Evolutionary conservation across 2,329 filamentous ascomycete species (phyloP), one percentile per base, ranked within the genome.

Genomic region (Trichoderma arundinaceum): DNA sequence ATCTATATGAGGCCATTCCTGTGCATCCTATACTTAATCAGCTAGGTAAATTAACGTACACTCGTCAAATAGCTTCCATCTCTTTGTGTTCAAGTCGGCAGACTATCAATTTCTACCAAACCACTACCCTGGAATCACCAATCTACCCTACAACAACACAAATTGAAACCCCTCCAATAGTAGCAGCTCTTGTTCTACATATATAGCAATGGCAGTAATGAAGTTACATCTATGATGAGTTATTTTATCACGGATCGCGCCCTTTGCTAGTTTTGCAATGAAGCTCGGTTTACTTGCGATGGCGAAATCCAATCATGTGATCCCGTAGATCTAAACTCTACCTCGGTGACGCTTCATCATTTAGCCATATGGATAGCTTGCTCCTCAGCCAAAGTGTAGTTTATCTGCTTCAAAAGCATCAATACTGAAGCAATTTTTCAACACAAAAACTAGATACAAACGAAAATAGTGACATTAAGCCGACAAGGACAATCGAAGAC

Each of bases 241-340:
- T 32, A 35, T 38, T 19, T 38, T 8, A 19, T 53, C 9, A 38
- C 2, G 35, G 22, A 28, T 28, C 22, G n/a, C 38, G 35, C 38
- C 35, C 12, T 41, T 41, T 52, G 9, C 13, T n/a, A 8, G 7
- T 4, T 52, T 39, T 13, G 7, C 19, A 10, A 19, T 28, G 28
- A 22, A 13, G 12, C 4, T 44, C 17, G 17, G 8, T 22, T 10
- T 17, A n/a, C 43, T 28, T 12, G 32, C 49, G 39, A 63, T 63
- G 39, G 60, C 60, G 60, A 53, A 39, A 57, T 57, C 6, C 0
- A 64, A 64, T 64, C 61, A 64, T 64, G 61, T 64, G 61, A 64
- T 64, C 53, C 57, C 41, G 43, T 33, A 38, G 33, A 54, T 39
- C 52, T 10, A 57, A 57, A 8, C 9, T 32, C 12, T 35, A 57